A percentile compares a stretch with the other conserved stretches of the same genome.
These are phyloP conservation scores for Candida broadrunensis DNA, from an alignment of 805 yeast species.

Conservation along the genomic window DNA sequence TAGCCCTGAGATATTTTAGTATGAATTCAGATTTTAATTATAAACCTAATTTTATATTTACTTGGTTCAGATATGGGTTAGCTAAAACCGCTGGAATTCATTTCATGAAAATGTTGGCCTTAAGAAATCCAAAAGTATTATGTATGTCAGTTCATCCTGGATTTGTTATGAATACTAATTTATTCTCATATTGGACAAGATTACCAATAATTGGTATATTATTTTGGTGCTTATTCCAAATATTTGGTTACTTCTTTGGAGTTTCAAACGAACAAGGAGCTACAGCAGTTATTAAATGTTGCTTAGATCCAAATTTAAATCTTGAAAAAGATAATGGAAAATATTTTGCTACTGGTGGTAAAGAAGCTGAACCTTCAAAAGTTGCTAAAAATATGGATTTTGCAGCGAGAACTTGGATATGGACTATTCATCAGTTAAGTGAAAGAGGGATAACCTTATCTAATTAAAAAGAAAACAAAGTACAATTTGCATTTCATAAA, in stretches of 20 bases:
- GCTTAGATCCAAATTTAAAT: constrained; percentile 50
- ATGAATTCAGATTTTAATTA: constrained; percentile 50
- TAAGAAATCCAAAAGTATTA: constrained; percentile 62
- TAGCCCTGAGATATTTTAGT: constrained; percentile 47
- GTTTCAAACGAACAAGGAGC: constrained; percentile 72
- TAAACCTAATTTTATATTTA: constrained; percentile 64
- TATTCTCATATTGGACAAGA: constrained; percentile 74
- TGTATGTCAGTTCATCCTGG: constrained; percentile 80
- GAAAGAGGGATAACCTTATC: constrained; percentile 40
- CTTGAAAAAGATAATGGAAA: constrained; percentile 64
- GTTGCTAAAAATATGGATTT: constrained; percentile 56
- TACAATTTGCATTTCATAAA: no score
- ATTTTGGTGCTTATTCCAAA: constrained; percentile 69
- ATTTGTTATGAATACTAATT: constrained; percentile 75
- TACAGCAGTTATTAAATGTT: constrained; percentile 59
- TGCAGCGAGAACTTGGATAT: constrained; percentile 72
- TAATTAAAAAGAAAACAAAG: constrained; percentile 1
- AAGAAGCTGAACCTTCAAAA: constrained; percentile 51
- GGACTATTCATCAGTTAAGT: constrained; percentile 65
- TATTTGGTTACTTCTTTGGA: constrained; percentile 68
- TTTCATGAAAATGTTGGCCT: constrained; percentile 59
- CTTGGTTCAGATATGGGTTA: constrained; percentile 75
- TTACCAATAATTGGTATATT: constrained; percentile 73
- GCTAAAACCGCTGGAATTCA: constrained; percentile 81
- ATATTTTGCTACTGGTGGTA: constrained; percentile 62